Conservation (phyloP, 768 basidiomycete genomes). For the Lactifluus hygrophoroides region DNA sequence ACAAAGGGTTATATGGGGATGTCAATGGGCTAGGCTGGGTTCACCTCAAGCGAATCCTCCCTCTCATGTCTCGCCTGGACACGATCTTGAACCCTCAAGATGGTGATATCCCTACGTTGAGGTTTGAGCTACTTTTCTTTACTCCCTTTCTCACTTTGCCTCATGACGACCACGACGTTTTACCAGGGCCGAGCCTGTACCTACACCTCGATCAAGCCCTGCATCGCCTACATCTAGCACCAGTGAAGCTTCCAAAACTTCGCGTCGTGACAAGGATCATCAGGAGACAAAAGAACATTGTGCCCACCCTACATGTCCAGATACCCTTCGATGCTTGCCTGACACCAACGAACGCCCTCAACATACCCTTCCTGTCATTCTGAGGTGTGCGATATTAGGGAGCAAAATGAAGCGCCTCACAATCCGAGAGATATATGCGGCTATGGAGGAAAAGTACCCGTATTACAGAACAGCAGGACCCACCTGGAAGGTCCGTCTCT, state of each 20-base stretch:
- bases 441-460: slow-evolving; percentile 79
- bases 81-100: slow-evolving; percentile 19
- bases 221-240: slow-evolving; percentile 13
- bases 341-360: slow-evolving; percentile 74
- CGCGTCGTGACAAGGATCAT: neutral
- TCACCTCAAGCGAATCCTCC: neutral
- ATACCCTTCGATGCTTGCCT: slow-evolving; percentile 67
- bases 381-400: slow-evolving; percentile 77
- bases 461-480: slow-evolving; percentile 75
- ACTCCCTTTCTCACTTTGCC: neutral
- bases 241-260: neutral
- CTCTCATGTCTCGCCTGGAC: slow-evolving; percentile 19
- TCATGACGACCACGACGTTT: neutral
- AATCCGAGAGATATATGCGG: slow-evolving; percentile 77
- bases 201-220: slow-evolving; percentile 9
- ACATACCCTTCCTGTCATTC: slow-evolving; percentile 77
- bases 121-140: slow-evolving; percentile 1
- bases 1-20: slow-evolving; percentile 6
- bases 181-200: slow-evolving; percentile 2
- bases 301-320: slow-evolving; percentile 69
- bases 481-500: slow-evolving; percentile 66
- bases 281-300: slow-evolving; percentile 37
- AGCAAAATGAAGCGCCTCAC: slow-evolving; percentile 68
- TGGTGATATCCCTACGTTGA: neutral
- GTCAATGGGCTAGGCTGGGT: no score